phyloP scores from a whole-genome alignment of 2,329 filamentous ascomycete genomes.

The Zymoseptoria tritici region DNA sequence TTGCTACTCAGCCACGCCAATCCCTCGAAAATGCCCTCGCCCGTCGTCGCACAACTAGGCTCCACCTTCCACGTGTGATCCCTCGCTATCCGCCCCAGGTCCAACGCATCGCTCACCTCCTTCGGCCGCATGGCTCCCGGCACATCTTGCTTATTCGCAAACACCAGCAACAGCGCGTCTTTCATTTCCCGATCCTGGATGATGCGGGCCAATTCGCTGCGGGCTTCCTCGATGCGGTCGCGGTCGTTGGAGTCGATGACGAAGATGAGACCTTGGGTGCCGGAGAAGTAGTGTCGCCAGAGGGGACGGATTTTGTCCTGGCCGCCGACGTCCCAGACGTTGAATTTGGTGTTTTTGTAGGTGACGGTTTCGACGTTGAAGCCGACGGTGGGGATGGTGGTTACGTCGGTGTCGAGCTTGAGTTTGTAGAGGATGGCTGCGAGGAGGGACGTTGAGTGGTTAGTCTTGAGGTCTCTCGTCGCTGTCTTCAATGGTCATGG shows the following conservation, averaged over 20 bases:
- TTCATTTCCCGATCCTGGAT: constrained; percentile 98
- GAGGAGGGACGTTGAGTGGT: background rate
- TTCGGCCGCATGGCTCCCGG: constrained; percentile 50
- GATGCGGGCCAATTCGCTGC: constrained; percentile 95
- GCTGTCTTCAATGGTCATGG: no score
- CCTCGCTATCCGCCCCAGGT: constrained; percentile 44
- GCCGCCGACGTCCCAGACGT: constrained; percentile 99
- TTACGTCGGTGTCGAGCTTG: constrained; percentile 98
- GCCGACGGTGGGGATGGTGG: constrained; percentile 97
- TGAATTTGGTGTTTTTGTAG: constrained; percentile 99
- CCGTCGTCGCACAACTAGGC: constrained; percentile 47
- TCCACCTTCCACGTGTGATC: constrained; percentile 49
- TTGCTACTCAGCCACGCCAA: constrained; percentile 46
- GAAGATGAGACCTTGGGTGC: constrained; percentile 98
- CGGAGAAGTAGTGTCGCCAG: constrained; percentile 99
- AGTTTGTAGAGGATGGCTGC: constrained; percentile 94
- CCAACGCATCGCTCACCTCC: constrained; percentile 43
- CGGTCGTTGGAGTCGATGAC: constrained; percentile 99
- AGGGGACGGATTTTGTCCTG: constrained; percentile 99
- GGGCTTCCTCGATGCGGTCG: constrained; percentile 93
- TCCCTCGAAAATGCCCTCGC: constrained; percentile 48
- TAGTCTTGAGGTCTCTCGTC: background rate
- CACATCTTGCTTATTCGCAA: constrained; percentile 99
- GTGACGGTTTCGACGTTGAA: constrained; percentile 99
- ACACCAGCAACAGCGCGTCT: constrained; percentile 92